phyloP scores from a whole-genome alignment of 108 stramenopile species.

The Hondaea fermentalgiana region DNA sequence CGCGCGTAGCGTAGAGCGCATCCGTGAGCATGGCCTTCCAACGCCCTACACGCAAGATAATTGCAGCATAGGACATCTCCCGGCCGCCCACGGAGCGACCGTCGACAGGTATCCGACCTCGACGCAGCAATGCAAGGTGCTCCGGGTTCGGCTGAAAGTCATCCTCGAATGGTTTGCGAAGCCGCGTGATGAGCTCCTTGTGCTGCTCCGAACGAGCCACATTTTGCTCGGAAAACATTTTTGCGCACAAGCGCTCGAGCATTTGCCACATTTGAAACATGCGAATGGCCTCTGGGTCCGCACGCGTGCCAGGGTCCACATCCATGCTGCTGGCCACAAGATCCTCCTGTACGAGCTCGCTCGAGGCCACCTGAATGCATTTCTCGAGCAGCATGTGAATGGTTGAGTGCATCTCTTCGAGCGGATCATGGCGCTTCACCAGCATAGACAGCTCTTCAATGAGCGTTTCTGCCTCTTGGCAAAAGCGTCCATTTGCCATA shows the following conservation, averaged over 20 bases:
- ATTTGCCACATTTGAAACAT: neutral
- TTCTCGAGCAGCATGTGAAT: neutral
- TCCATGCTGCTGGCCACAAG: neutral
- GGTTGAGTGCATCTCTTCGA: constrained; percentile 10
- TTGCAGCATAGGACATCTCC: neutral
- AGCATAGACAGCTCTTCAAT: neutral
- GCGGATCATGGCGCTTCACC: neutral
- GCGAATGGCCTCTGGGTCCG: neutral
- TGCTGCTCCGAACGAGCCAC: neutral
- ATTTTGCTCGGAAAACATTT: neutral
- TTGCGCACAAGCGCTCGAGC: neutral
- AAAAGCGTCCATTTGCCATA: neutral
- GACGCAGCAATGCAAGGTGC: neutral
- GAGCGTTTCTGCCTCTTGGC: neutral
- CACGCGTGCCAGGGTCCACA: neutral
- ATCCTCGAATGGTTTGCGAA: neutral
- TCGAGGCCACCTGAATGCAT: neutral
- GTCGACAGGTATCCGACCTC: neutral
- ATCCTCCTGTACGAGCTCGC: neutral
- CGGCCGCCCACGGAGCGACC: neutral
- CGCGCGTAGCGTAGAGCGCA: neutral
- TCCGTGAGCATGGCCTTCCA: neutral
- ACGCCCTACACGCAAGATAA: neutral
- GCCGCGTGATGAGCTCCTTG: neutral
- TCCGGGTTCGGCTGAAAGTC: neutral